Conservation (phyloP, 1,284 basidiomycete species). For the Cerioporus squamosus region DNA sequence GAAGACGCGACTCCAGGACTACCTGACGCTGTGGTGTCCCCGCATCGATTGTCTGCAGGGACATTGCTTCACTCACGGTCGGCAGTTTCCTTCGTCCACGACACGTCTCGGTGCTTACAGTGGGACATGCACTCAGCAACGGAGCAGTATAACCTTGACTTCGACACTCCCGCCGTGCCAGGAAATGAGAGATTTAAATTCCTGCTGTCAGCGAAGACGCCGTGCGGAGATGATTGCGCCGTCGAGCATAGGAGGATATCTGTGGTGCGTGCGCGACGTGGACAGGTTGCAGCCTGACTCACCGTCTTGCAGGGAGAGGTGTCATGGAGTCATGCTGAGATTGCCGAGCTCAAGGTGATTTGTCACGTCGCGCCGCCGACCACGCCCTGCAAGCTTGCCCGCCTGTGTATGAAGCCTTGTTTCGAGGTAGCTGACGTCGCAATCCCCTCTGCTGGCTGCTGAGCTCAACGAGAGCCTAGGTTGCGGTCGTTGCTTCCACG, state of each 20-base stretch:
- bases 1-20: conserved; percentile 36
- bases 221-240: conserved; percentile 15
- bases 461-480: background rate
- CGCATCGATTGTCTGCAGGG: conserved; percentile 55
- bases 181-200: background rate
- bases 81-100: conserved; percentile 23
- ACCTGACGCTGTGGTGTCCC: conserved; percentile 53
- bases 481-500: conserved; percentile 3
- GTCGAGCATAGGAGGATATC: background rate
- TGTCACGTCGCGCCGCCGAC: conserved; percentile 39
- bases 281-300: background rate
- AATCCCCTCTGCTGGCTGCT: background rate
- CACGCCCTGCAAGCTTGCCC: conserved; percentile 47
- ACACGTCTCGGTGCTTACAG: background rate
- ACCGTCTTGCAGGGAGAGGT: conserved; percentile 6
- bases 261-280: background rate
- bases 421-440: conserved; percentile 39
- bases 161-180: background rate
- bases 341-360: conserved; percentile 20
- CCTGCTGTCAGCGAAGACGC: background rate
- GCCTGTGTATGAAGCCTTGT: conserved; percentile 48
- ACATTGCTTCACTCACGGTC: conserved; percentile 57
- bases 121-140: conserved; percentile 1
- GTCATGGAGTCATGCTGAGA: conserved; percentile 19
- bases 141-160: conserved; percentile 4